Percentiles rank a stretch among this genome's conserved stretches.
These are phyloP conservation scores for Salix arbutifolia DNA, from an alignment of 345 rosid species.

Conservation along the genomic window DNA sequence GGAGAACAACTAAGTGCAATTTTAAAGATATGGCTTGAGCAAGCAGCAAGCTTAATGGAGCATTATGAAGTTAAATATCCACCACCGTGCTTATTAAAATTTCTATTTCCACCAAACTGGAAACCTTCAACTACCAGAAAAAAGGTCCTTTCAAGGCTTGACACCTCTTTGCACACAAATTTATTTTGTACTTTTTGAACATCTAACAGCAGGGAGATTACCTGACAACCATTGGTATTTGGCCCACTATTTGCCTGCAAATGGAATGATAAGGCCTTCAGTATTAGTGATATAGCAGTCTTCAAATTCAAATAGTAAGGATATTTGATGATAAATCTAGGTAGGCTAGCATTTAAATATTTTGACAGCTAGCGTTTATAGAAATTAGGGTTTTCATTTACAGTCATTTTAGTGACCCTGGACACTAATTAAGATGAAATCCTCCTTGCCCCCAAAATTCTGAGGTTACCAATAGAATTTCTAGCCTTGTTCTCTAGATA, in stretches of 20 bases:
- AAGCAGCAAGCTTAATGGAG: background rate
- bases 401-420: background rate
- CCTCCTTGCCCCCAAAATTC: background rate
- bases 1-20: background rate
- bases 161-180: background rate
- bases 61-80: background rate
- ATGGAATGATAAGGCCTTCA: background rate
- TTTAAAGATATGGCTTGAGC: background rate
- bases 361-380: background rate
- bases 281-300: background rate
- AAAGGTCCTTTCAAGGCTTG: background rate
- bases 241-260: constrained; percentile 95
- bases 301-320: background rate
- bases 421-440: background rate
- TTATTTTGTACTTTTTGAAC: background rate
- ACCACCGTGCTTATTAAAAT: background rate
- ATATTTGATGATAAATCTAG: background rate
- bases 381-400: background rate
- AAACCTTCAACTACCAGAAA: background rate
- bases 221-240: constrained; percentile 87
- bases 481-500: background rate
- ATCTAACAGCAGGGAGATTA: constrained; percentile 20
- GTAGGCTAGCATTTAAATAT: background rate
- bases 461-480: background rate
- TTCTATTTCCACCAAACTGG: background rate